phyloP scores from a whole-genome alignment of 108 stramenopile genomes.

The Nannochloropsis salina region DNA sequence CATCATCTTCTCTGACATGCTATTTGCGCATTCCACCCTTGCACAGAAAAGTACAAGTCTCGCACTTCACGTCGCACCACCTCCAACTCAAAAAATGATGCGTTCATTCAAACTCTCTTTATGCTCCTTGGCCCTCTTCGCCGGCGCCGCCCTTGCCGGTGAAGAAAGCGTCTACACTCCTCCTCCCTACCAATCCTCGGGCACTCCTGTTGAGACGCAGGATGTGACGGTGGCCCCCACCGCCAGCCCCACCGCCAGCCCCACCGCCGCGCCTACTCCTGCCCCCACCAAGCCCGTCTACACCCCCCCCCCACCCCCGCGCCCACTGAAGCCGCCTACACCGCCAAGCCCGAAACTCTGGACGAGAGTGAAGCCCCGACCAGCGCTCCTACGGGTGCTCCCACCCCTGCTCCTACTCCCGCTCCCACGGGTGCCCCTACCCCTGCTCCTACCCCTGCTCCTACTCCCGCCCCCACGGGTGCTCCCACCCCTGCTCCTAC shows the following conservation, averaged over 20 bases:
- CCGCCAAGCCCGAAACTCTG: background rate
- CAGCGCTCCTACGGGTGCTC: background rate
- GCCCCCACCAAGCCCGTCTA: background rate
- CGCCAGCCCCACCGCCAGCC: background rate
- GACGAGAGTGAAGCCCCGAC: background rate
- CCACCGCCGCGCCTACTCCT: background rate
- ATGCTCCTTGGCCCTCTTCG: slow-evolving; percentile 16
- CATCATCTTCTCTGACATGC: no score
- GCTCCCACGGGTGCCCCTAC: background rate
- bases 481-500: background rate
- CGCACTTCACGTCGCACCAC: no score
- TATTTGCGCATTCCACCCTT: no score
- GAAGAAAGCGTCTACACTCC: background rate
- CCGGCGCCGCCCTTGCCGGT: background rate
- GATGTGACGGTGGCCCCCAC: background rate
- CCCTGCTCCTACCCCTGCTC: background rate
- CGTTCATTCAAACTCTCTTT: background rate
- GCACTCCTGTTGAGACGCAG: no score
- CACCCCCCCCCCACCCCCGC: background rate
- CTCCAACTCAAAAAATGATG: background rate
- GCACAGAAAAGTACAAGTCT: no score
- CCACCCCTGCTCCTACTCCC: background rate
- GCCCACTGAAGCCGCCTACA: background rate
- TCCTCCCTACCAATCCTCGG: background rate
- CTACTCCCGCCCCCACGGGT: background rate